phyloP scores from a whole-genome alignment of 2,329 filamentous ascomycete genomes.

The Curvularia verruculosa region DNA sequence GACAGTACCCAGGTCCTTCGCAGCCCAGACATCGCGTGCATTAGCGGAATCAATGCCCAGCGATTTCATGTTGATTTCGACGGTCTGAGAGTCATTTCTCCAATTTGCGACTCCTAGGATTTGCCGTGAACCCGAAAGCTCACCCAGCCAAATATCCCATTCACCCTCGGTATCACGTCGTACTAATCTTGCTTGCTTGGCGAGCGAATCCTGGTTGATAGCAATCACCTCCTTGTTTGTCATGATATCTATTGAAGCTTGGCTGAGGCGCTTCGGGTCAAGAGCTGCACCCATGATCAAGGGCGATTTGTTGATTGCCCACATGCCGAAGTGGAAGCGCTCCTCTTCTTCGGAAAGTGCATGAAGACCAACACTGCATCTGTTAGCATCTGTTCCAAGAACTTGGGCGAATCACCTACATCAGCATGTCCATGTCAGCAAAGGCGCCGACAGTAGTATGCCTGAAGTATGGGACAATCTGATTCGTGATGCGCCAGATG shows the following conservation, averaged over 20 bases:
- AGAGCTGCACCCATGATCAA: slow-evolving; percentile 53
- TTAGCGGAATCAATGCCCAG: slow-evolving; percentile 45
- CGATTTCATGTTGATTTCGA: slow-evolving; percentile 40
- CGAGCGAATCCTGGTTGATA: slow-evolving; percentile 64
- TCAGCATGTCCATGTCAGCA: slow-evolving; percentile 54
- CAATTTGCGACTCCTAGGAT: slow-evolving; percentile 50
- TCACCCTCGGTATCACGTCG: slow-evolving; percentile 48
- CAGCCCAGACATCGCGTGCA: slow-evolving; percentile 47
- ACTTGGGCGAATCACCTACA: slow-evolving; percentile 24
- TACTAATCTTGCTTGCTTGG: slow-evolving; percentile 58
- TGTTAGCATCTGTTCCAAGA: slow-evolving; percentile 3
- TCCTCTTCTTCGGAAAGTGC: slow-evolving; percentile 48
- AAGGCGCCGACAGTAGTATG: slow-evolving; percentile 38
- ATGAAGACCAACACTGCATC: slow-evolving; percentile 43
- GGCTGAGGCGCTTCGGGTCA: slow-evolving; percentile 33
- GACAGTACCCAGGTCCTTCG: slow-evolving; percentile 27
- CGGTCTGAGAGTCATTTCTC: slow-evolving; percentile 40
- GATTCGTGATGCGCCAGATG: slow-evolving; percentile 45
- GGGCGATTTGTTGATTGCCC: slow-evolving; percentile 56
- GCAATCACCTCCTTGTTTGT: slow-evolving; percentile 62
- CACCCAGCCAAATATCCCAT: slow-evolving; percentile 49
- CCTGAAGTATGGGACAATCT: slow-evolving; percentile 40
- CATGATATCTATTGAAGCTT: slow-evolving; percentile 37
- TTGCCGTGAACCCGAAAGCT: slow-evolving; percentile 43
- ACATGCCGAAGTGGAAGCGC: slow-evolving; percentile 55